Base-by-base conservation (phyloP, 2,329 filamentous ascomycete species). In the Coniochaeta ligniaria region DNA sequence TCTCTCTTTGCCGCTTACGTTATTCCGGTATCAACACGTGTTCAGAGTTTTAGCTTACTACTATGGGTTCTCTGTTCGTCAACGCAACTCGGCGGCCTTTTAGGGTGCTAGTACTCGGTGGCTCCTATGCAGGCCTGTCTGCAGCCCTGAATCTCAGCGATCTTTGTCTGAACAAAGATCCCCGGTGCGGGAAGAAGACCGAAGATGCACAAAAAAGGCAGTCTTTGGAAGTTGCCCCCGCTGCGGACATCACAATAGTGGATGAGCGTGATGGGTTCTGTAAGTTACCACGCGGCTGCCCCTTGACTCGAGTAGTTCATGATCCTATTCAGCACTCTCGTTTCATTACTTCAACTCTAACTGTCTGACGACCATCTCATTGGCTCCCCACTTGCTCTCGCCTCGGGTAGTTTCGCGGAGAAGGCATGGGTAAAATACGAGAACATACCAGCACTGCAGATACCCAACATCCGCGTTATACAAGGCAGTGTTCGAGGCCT, bases 221-320 rank as follows among this genome's bases (percentile, higher is more conserved):
- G 31, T 24, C 50, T 31, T 57, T 7, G 17, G 16, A 62, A 52
- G 20, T 28, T 16, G 58, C 76, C 26, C 76, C 88, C 52, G 79
- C 83, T 1, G 73, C 91, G 16, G 82, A 91, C 41, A 86, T 93
- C 58, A 92, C 88, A 24, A 81, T 93, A 24, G 85, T 91, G 26
- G 89, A 93, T 67, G 88, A 92, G 72, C 79, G 88, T n/a, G 90
- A 93, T 76, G 90, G 90, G n/a, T 92, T 86, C 71, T 92, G 89
- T 92, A 77, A 67, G 87, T 74, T 9, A 17, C 16, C 8, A 65
- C 26, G 20, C 22, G 63, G 58, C 14, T 8, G 47, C n/a, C 12
- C 35, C 12, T 38, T 38, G 16, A 5, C 35, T 5, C 12, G 6
- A 6, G 3, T 38, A 38, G n/a, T n/a, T 17, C 16, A 38, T 38